These are phyloP conservation scores for Quercus dentata DNA, from an alignment of 306 rosid genomes.

Conservation along the genomic window DNA sequence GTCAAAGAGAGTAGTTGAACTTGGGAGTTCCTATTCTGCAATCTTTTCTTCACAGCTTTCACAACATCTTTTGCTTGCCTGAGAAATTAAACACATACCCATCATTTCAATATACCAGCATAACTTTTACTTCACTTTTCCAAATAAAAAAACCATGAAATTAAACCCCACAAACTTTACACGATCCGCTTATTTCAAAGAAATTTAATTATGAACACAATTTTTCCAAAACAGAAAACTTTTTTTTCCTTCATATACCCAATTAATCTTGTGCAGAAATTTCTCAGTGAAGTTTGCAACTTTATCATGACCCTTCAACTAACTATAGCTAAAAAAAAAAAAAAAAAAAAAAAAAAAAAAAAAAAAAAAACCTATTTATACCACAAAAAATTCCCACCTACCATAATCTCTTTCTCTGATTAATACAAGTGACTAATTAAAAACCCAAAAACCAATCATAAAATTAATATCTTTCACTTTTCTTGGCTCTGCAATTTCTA, in stretches of 20 bases:
- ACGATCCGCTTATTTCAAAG: neutral
- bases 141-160: neutral
- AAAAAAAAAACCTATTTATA: too few species aligned
- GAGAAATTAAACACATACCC: conserved; percentile 25
- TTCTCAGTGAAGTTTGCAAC: neutral
- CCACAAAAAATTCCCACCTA: neutral
- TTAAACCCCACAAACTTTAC: neutral
- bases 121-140: neutral
- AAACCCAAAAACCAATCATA: neutral
- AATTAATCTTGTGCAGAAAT: neutral
- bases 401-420: neutral
- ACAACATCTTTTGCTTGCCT: conserved; percentile 99
- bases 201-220: neutral
- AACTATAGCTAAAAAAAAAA: neutral
- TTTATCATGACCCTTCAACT: neutral
- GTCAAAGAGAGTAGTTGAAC: conserved; percentile 84
- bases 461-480: neutral
- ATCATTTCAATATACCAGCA: conserved; percentile 25
- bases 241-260: neutral
- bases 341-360: neutral
- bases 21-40: conserved; percentile 88
- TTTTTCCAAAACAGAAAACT: neutral
- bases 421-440: neutral
- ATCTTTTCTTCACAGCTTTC: conserved; percentile 87
- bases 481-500: neutral